Percentiles rank a stretch among this genome's conserved stretches.
Conservation (phyloP, 768 basidiomycete genomes). For the Boletus sp. region DNA sequence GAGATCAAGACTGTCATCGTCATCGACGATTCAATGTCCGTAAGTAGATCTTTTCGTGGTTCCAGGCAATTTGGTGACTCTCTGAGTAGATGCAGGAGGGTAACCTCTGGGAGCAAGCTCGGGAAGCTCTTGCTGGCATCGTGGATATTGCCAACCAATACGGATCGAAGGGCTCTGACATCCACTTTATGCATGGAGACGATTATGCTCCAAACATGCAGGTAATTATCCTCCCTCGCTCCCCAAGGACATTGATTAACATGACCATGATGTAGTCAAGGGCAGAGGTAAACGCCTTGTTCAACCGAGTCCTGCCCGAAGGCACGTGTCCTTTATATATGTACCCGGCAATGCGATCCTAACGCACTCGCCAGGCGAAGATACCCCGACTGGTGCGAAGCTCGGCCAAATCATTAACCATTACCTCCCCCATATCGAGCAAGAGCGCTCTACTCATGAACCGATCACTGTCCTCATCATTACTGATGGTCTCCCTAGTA, state of each 20-base stretch:
- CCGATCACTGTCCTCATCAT: slow-evolving; percentile 38
- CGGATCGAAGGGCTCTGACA: slow-evolving; percentile 39
- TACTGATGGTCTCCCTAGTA: slow-evolving; percentile 42
- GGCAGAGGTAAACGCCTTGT: slow-evolving; percentile 22
- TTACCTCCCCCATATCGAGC: slow-evolving; percentile 36
- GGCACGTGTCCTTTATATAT: slow-evolving; percentile 11
- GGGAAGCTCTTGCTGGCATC: slow-evolving; percentile 43
- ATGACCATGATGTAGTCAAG: slow-evolving; percentile 16
- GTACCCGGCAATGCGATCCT: neutral
- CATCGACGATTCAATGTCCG: slow-evolving; percentile 42
- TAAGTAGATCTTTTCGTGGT: slow-evolving; percentile 3
- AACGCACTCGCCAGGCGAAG: slow-evolving; percentile 21
- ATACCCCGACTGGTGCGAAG: slow-evolving; percentile 40
- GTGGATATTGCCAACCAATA: slow-evolving; percentile 37
- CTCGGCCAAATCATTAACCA: slow-evolving; percentile 36
- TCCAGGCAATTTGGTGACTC: neutral
- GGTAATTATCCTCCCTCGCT: slow-evolving; percentile 2
- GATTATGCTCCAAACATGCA: slow-evolving; percentile 31
- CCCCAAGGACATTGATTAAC: neutral
- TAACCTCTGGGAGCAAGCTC: slow-evolving; percentile 37
- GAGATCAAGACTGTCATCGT: slow-evolving; percentile 43
- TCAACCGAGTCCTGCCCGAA: slow-evolving; percentile 25
- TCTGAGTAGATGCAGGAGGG: slow-evolving; percentile 39
- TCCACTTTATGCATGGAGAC: slow-evolving; percentile 41
- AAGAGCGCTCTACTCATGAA: slow-evolving; percentile 29